phyloP scores from a whole-genome alignment of 495 filamentous ascomycete species.

The Daldinia concentrica region DNA sequence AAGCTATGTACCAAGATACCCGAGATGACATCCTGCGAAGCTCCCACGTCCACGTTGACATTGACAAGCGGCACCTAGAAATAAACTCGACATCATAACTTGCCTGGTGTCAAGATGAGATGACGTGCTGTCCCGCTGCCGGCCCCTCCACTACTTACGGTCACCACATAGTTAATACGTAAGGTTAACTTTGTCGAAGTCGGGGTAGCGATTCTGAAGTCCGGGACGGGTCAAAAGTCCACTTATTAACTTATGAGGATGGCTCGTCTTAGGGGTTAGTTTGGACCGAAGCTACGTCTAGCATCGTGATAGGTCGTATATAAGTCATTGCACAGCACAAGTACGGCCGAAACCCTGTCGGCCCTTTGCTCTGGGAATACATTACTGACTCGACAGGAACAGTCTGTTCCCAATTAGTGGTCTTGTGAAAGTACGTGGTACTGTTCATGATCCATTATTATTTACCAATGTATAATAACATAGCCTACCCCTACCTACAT shows the following conservation, averaged over 20 bases:
- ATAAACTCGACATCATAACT: conserved; percentile 19
- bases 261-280: conserved; percentile 14
- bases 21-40: no score
- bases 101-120: conserved; percentile 39
- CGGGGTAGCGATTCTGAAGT: conserved; percentile 18
- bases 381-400: conserved; percentile 35
- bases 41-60: conserved; percentile 11
- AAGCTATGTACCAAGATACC: no score
- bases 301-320: conserved; percentile 33
- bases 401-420: conserved; percentile 8
- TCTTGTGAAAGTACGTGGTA: conserved; percentile 15
- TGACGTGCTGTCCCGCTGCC: conserved; percentile 18
- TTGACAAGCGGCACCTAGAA: conserved; percentile 33
- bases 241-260: neutral
- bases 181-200: conserved; percentile 25
- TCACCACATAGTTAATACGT: neutral
- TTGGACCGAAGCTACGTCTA: conserved; percentile 17
- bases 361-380: conserved; percentile 37
- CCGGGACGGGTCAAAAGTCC: conserved; percentile 4
- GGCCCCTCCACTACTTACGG: neutral
- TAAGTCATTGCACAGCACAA: conserved; percentile 32
- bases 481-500: neutral
- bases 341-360: conserved; percentile 45
- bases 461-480: conserved; percentile 5
- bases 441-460: conserved; percentile 2